These are phyloP conservation scores for Fusarium chuoi DNA, from an alignment of 2,329 filamentous ascomycete species.

Conservation along the genomic window DNA sequence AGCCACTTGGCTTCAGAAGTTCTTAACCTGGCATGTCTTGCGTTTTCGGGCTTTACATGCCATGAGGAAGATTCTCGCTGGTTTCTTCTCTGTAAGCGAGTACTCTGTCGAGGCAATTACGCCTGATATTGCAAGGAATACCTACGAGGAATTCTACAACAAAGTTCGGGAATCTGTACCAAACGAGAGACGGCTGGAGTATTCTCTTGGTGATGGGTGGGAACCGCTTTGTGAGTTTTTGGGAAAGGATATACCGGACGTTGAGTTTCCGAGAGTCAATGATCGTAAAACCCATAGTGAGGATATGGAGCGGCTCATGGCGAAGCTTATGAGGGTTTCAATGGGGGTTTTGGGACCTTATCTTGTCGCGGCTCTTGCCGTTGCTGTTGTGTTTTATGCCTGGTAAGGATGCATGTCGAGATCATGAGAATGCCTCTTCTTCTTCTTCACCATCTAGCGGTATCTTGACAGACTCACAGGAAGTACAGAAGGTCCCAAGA, in stretches of 20 bases:
- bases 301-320: background rate
- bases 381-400: background rate
- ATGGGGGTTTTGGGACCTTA: background rate
- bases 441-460: accelerated
- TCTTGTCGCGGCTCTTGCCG: background rate
- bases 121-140: background rate
- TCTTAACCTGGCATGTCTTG: background rate
- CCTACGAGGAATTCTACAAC: background rate
- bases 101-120: background rate
- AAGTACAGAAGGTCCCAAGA: no score
- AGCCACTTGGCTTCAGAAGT: background rate
- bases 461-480: accelerated
- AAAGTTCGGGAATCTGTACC: constrained; percentile 4
- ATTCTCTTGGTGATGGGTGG: constrained; percentile 12
- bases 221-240: constrained; percentile 13
- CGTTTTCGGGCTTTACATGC: background rate
- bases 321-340: accelerated
- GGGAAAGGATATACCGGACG: constrained; percentile 6
- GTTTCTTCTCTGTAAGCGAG: background rate
- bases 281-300: background rate
- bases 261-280: constrained; percentile 10
- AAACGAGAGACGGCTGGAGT: background rate
- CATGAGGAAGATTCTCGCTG: constrained; percentile 2
- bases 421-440: accelerated
- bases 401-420: background rate